Evolutionary conservation across 768 basidiomycete species (phyloP).

Genomic region (Nevesoporus exiguus): DNA sequence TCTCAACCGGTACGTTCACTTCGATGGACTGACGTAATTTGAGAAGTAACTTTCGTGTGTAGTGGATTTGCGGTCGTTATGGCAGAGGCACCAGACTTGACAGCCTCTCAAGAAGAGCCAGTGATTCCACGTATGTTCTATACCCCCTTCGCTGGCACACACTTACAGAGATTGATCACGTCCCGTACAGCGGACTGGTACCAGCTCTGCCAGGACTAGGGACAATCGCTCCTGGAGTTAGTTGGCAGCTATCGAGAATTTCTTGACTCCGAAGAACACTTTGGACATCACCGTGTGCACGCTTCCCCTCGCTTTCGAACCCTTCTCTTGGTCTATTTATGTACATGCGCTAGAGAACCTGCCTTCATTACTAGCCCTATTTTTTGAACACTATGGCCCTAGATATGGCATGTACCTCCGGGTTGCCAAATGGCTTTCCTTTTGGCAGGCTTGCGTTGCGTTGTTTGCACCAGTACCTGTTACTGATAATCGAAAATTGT

Average conservation of each 20-base stretch:
- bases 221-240: not conserved
- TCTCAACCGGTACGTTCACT: not conserved
- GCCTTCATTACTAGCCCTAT: no score
- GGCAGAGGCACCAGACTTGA: conserved; percentile 18
- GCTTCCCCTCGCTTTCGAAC: no score
- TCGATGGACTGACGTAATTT: not conserved
- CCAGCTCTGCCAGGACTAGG: not conserved
- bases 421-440: no score
- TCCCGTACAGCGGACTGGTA: not conserved
- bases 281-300: no score
- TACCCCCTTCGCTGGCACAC: no score
- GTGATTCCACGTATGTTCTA: not conserved
- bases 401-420: no score
- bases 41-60: not conserved
- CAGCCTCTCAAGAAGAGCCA: not conserved
- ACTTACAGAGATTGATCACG: not conserved
- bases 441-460: no score
- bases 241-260: no score
- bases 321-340: no score
- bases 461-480: not conserved
- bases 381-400: no score
- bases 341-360: no score
- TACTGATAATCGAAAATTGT: not conserved
- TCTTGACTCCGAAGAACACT: no score
- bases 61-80: conserved; percentile 19